Evolutionary conservation across 257 asterid genomes (phyloP).

Genomic region (Misopates orontium): DNA sequence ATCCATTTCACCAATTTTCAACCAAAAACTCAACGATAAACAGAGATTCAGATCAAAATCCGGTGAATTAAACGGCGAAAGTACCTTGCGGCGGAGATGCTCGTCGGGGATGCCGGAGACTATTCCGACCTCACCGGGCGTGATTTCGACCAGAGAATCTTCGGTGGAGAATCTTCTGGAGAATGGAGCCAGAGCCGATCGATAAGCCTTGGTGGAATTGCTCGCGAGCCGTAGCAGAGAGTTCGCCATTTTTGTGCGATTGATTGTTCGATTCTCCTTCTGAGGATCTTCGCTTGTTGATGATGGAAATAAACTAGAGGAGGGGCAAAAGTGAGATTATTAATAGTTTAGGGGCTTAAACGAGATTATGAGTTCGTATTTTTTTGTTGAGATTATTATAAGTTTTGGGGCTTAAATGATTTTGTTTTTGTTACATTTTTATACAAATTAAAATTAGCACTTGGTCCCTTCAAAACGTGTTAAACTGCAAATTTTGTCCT

Average conservation of each 20-base stretch:
- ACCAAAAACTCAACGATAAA: neutral
- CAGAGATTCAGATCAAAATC: no score
- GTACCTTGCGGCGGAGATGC: slow-evolving; percentile 78
- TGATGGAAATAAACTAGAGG: neutral
- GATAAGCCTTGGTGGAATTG: slow-evolving; percentile 43
- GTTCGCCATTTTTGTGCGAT: slow-evolving; percentile 60
- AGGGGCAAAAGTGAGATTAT: neutral
- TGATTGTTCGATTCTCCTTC: neutral
- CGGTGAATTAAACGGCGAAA: no score
- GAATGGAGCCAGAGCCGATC: slow-evolving; percentile 34
- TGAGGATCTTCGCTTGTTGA: neutral
- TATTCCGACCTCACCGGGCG: slow-evolving; percentile 83
- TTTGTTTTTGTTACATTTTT: no score
- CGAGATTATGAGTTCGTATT: no score
- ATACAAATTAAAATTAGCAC: no score
- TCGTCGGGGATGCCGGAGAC: slow-evolving; percentile 90
- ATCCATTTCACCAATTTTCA: slow-evolving; percentile 3
- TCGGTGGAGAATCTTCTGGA: slow-evolving; percentile 62
- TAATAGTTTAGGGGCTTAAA: neutral
- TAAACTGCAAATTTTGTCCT: no score
- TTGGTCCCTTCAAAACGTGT: no score
- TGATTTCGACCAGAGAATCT: slow-evolving; percentile 67
- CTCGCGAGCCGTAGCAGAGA: slow-evolving; percentile 59
- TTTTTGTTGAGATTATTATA: no score
- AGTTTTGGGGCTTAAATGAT: no score